phyloP scores from a whole-genome alignment of 345 rosid species.

The Zanthoxylum bungeanum region DNA sequence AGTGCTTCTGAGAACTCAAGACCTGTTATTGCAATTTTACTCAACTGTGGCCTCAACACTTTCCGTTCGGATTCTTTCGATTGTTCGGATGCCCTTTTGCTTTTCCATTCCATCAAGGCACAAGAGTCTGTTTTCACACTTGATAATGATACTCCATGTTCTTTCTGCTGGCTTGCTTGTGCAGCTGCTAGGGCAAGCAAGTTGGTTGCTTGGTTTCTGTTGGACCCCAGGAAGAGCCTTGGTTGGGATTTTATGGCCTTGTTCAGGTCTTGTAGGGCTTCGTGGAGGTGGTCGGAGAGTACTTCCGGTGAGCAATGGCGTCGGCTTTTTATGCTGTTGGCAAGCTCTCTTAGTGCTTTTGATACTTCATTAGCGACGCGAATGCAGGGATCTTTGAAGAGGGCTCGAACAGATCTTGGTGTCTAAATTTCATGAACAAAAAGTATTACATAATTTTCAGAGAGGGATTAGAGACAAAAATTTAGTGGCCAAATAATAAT shows the following conservation, averaged over 20 bases:
- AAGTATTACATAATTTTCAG: not conserved
- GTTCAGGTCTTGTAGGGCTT: conserved; percentile 74
- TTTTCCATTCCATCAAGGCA: conserved; percentile 58
- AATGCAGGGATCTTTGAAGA: conserved; percentile 74
- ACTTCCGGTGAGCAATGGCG: conserved; percentile 76
- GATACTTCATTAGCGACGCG: conserved; percentile 68
- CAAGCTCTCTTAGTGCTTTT: conserved; percentile 58
- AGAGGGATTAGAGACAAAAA: too few relatives aligned
- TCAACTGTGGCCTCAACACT: conserved; percentile 61
- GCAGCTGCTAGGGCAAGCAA: conserved; percentile 48
- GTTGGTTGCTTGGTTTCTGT: conserved; percentile 35
- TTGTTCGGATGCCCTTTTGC: conserved; percentile 29
- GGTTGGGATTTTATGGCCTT: conserved; percentile 75
- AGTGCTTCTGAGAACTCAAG: conserved; percentile 84
- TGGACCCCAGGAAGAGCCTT: conserved; percentile 66
- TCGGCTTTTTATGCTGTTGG: conserved; percentile 50
- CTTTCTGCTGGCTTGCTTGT: conserved; percentile 33
- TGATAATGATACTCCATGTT: conserved; percentile 35
- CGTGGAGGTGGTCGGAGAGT: conserved; percentile 74
- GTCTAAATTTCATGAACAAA: conserved; percentile 35
- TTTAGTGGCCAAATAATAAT: too few relatives aligned
- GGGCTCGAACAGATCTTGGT: conserved; percentile 54
- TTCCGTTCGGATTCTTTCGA: conserved; percentile 40
- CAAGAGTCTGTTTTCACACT: conserved; percentile 66
- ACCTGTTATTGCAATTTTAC: conserved; percentile 58